Base-by-base conservation (phyloP, 345 rosid species). In the Populus deltoides region DNA sequence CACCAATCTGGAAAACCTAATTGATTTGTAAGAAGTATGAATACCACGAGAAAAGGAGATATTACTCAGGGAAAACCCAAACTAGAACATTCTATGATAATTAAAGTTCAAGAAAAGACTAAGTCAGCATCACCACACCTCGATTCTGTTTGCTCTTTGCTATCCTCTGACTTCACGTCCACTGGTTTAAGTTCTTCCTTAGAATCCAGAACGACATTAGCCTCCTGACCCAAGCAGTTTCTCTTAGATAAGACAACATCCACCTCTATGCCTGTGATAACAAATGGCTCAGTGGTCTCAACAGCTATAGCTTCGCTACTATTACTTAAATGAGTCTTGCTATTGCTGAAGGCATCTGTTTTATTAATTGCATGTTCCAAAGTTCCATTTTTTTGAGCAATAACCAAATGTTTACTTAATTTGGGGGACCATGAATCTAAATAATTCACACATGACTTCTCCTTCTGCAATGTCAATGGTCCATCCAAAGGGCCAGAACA, bases 1-100 rank as follows among this genome's bases (percentile, higher is more conserved):
- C 77, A 73, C 81, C 79, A 83, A 84, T 76, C 93, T 90, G 90
- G 83, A 84, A 89, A 86, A 79, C 55, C 77, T 80, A 88, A 80
- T 33, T 45, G 33, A 59, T 89, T 88, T 86, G 81, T 31, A 78
- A 29, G 67, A 61, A 70, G 41, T 33, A 65, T 74, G 55, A 76
- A 82, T 35, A 59, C 73, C 35, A 63, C 51, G 71, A 33, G 29
- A 43, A 43, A 43, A 2, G 15, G 59, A 53, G 57, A 77, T 25
- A 51, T 55, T 68, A 78, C 47, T 74, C 70, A 77, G 61, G 17
- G 41, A 66, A 81, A 77, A 71, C 76, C 38, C 65, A 74, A 38
- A 78, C 53, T 65, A 75, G 80, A 1, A 47, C 68, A 45, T 22
- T 74, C 75, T 76, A 71, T 53, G 67, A 72, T 59, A 77, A 72